These are phyloP conservation scores for Phaeosphaeria sp. DNA, from an alignment of 2,329 filamentous ascomycete species.

Conservation along the genomic window DNA sequence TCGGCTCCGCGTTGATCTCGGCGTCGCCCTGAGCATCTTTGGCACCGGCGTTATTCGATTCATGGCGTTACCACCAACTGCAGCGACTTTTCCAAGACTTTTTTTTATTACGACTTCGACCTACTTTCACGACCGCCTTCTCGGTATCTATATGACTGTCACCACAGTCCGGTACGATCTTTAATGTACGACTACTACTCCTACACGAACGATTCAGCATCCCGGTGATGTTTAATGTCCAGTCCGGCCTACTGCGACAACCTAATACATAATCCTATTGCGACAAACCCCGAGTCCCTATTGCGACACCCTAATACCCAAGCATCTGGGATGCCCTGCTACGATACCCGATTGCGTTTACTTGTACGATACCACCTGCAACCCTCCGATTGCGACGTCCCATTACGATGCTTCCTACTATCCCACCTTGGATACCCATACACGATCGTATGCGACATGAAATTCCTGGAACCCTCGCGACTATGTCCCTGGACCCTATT, in stretches of 20 bases:
- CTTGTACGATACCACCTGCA: constrained; percentile 12
- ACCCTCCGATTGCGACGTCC: constrained; percentile 3
- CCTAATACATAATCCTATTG: constrained; percentile 15
- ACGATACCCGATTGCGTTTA: constrained; percentile 25
- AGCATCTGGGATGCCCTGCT: constrained; percentile 12
- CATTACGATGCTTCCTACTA: constrained; percentile 9
- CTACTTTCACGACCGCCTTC: constrained; percentile 17
- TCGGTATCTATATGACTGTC: constrained; percentile 20
- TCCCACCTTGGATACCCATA: neutral
- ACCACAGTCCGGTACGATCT: constrained; percentile 21
- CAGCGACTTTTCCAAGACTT: constrained; percentile 13
- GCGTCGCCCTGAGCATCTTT: neutral
- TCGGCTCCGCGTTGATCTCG: neutral
- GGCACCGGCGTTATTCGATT: neutral
- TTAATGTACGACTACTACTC: constrained; percentile 36
- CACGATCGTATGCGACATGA: neutral
- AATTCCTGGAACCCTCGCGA: constrained; percentile 5
- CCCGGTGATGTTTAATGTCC: constrained; percentile 29
- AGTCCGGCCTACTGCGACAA: constrained; percentile 16
- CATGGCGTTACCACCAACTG: constrained; percentile 11
- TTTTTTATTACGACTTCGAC: constrained; percentile 11
- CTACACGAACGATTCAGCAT: constrained; percentile 23
- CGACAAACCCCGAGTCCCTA: constrained; percentile 21
- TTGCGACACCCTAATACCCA: constrained; percentile 15
- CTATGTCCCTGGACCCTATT: constrained; percentile 3